phyloP scores from a whole-genome alignment of 176 grass and related monocot genomes.

The Canna indica region DNA sequence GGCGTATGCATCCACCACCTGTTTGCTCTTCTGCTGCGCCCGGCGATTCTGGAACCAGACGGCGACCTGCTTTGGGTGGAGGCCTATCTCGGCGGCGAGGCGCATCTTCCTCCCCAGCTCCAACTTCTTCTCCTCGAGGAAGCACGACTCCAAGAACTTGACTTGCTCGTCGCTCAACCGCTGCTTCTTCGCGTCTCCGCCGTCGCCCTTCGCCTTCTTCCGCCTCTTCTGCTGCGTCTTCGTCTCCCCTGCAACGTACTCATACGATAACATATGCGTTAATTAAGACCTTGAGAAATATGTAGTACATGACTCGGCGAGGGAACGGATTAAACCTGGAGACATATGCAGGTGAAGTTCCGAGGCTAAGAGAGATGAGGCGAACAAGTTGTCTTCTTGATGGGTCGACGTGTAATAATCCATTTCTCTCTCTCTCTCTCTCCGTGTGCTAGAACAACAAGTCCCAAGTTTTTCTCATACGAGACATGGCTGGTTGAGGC shows the following conservation, averaged over 20 bases:
- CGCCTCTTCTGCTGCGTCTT: slow-evolving; percentile 41
- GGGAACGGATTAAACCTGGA: slow-evolving; percentile 19
- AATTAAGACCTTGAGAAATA: slow-evolving; percentile 4
- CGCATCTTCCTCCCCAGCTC: slow-evolving; percentile 73
- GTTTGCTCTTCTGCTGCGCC: slow-evolving; percentile 85
- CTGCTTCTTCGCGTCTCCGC: slow-evolving; percentile 51
- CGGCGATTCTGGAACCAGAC: slow-evolving; percentile 98
- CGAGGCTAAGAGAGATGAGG: slow-evolving; percentile 37
- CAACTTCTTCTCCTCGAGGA: slow-evolving; percentile 63
- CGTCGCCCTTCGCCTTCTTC: slow-evolving; percentile 38
- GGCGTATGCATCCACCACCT: slow-evolving; percentile 74
- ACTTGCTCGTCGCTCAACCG: slow-evolving; percentile 65
- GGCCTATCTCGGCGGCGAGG: slow-evolving; percentile 57
- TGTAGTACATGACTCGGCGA: too few relatives aligned
- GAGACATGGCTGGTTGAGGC: too few relatives aligned
- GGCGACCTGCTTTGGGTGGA: slow-evolving; percentile 84
- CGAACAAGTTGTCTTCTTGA: too few relatives aligned
- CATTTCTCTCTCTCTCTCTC: slow-evolving; percentile 28
- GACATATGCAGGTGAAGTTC: slow-evolving; percentile 25
- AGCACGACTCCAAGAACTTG: slow-evolving; percentile 58
- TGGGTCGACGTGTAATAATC: too few relatives aligned
- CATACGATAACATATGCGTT: background rate
- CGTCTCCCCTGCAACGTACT: slow-evolving; percentile 1
- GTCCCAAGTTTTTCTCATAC: too few relatives aligned
- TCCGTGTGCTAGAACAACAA: too few relatives aligned